These are phyloP conservation scores for Reticulascus tulasneorum DNA, from an alignment of 2,329 filamentous ascomycete species.

Conservation along the genomic window DNA sequence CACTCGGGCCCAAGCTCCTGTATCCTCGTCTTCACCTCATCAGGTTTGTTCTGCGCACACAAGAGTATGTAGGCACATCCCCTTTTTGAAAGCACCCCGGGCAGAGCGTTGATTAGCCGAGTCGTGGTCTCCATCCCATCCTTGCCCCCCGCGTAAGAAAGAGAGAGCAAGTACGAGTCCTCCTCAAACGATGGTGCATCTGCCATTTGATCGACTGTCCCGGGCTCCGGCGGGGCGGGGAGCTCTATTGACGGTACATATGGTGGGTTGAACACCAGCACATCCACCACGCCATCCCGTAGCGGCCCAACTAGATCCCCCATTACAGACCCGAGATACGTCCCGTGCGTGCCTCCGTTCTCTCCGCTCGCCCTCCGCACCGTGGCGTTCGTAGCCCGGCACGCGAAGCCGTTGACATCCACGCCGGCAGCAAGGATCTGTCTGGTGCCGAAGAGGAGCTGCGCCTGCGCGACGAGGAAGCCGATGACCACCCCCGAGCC, in stretches of 20 bases:
- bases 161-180: constrained; percentile 76
- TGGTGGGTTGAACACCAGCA: constrained; percentile 94
- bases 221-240: constrained; percentile 54
- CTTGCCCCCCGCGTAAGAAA: constrained; percentile 83
- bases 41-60: constrained; percentile 85
- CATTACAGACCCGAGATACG: constrained; percentile 63
- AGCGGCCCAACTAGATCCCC: constrained; percentile 67
- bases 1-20: constrained; percentile 51
- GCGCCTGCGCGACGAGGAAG: constrained; percentile 75
- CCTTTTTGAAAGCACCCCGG: constrained; percentile 54
- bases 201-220: no score
- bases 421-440: constrained; percentile 70
- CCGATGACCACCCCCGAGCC: constrained; percentile 93
- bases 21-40: constrained; percentile 59
- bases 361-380: constrained; percentile 44
- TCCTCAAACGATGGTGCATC: constrained; percentile 59
- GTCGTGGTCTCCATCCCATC: constrained; percentile 96
- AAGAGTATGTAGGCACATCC: constrained; percentile 88
- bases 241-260: constrained; percentile 85
- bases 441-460: constrained; percentile 65
- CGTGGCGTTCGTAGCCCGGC: constrained; percentile 68
- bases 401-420: constrained; percentile 85
- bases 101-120: constrained; percentile 67
- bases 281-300: constrained; percentile 60
- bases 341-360: constrained; percentile 28